Evolutionary conservation across 2,329 filamentous ascomycete genomes (phyloP).

Genomic region (Davidsoniella virescens): DNA sequence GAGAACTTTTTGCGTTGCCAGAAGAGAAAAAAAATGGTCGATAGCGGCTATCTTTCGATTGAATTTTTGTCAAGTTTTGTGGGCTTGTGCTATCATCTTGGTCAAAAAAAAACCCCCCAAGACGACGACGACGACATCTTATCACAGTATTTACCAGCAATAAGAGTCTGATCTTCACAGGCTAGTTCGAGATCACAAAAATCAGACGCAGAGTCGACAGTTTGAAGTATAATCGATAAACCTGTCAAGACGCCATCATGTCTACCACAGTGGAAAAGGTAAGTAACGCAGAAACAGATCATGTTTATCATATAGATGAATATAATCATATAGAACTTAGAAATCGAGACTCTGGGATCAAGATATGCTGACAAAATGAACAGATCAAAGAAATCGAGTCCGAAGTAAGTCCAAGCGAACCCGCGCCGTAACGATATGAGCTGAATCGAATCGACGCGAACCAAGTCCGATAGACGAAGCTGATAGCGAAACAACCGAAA

Average conservation of each 20-base stretch:
- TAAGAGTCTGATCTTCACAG: too few species aligned
- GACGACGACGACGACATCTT: too few species aligned
- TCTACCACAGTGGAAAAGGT: conserved; percentile 96
- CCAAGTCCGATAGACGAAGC: background rate
- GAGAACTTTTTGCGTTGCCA: too few species aligned
- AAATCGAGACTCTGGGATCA: background rate
- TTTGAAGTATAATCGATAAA: background rate
- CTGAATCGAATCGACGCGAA: background rate
- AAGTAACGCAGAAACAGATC: conserved; percentile 17
- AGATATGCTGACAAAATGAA: conserved; percentile 13
- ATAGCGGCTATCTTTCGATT: too few species aligned
- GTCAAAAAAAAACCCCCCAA: too few species aligned
- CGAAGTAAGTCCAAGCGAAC: conserved; percentile 46
- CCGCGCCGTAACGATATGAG: background rate
- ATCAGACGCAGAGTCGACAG: conserved; percentile 11
- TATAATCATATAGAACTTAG: background rate
- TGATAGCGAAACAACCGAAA: background rate
- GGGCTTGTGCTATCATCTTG: too few species aligned
- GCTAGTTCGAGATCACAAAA: background rate
- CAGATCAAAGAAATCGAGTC: conserved; percentile 94
- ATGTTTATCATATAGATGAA: background rate
- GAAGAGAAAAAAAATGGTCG: too few species aligned
- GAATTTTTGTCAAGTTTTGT: too few species aligned
- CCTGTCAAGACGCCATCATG: conserved; percentile 35
- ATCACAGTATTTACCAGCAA: too few species aligned